Evolutionary conservation across 148 eudicot genomes (phyloP).

Genomic region (Agrostemma githago): DNA sequence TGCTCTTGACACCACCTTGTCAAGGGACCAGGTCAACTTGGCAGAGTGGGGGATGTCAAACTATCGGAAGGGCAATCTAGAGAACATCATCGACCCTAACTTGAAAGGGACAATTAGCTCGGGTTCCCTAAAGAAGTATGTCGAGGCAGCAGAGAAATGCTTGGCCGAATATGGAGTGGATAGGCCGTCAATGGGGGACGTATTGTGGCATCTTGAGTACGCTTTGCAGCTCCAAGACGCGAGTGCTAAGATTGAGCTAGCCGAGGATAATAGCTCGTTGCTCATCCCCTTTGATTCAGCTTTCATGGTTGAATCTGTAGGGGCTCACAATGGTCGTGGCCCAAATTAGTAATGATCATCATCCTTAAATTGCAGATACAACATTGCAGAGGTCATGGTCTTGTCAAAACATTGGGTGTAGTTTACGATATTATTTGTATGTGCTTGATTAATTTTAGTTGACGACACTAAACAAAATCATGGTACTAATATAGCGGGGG

Average conservation of each 20-base stretch:
- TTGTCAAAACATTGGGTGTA: not conserved
- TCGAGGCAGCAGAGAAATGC: constrained; percentile 67
- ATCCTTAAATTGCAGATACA: constrained; percentile 37
- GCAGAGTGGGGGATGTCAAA: constrained; percentile 63
- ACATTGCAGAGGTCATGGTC: not conserved
- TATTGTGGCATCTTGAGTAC: constrained; percentile 31
- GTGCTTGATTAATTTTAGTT: constrained; percentile 18
- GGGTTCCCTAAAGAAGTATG: constrained; percentile 42
- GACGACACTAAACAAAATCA: not conserved
- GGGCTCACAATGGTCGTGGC: constrained; percentile 13
- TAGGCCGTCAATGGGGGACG: constrained; percentile 33
- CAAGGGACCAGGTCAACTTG: constrained; percentile 53
- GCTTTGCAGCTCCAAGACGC: constrained; percentile 28
- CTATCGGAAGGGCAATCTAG: constrained; percentile 42
- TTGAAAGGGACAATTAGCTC: constrained; percentile 38
- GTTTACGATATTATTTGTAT: not conserved
- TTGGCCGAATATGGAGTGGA: constrained; percentile 33
- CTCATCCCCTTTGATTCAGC: constrained; percentile 19
- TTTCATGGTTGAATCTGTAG: constrained; percentile 10
- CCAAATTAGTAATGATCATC: constrained; percentile 27
- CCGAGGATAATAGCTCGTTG: too few species aligned
- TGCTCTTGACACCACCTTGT: constrained; percentile 53
- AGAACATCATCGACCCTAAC: constrained; percentile 45
- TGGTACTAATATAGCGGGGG: too few species aligned
- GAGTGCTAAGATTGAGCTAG: too few species aligned